Base-by-base conservation (phyloP, 768 basidiomycete genomes). In the Termitomyces bulborhizus region DNA sequence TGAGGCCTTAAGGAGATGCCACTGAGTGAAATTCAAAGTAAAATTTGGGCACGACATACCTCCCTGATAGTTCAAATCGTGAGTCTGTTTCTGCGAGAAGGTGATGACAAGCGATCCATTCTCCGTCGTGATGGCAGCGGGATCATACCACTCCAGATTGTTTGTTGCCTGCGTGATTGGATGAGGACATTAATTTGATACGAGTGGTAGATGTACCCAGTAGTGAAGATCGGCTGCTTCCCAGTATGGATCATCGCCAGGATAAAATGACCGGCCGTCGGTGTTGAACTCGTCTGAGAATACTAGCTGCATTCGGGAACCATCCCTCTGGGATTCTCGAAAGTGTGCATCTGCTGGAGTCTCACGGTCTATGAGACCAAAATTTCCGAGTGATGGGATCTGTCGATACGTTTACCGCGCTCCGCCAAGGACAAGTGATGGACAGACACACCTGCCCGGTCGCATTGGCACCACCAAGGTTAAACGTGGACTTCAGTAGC, bases 131-230 rank as follows among this genome's bases (percentile, higher is more conserved):
- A 91, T 71, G 9, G 84, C 84, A 31, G 73, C 81, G 0, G 92
- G 92, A 60, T 89, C 87, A 67, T 95, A 93, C 91, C 92, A 96
- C 68, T 97, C 90, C 63, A 88, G 57, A 62, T 90, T 85, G 57
- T 82, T 81, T 4, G 88, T 85, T 51, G 78, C 67, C 76, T 76
- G 41, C 40, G 13, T 21, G 45, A 21, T 32, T 46, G 13, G n/a
- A 26, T 31, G 4, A 16, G 31, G 36, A 15, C 4, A 16, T 44
- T 11, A 3, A 39, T 39, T 36, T 7, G 13, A 26, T 13, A 45
- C 9, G 16, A 9, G 9, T 16, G 27, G 15, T 36, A 18, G 42
- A 54, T 63, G 53, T 55, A 84, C 83, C 87, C 89, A 90, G 63
- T 90, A 91, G 66, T 91, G 84, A 34, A 91, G 73, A 68, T 91